Percentiles rank a stretch among this genome's conserved stretches.
Conservation (phyloP, 257 asterid genomes). For the Solanum piurae region DNA sequence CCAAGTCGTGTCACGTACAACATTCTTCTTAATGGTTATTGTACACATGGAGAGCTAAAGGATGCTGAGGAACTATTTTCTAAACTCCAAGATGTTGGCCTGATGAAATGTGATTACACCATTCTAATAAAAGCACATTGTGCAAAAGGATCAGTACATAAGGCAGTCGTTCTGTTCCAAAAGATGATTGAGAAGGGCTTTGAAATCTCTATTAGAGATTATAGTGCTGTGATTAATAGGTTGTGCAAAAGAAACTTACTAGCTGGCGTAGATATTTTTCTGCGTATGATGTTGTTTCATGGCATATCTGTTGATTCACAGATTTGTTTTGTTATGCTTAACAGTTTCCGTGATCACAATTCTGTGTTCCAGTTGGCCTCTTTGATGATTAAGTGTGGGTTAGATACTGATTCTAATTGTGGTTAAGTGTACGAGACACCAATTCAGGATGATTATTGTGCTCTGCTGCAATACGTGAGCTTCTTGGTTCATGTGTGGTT, state of each 20-base stretch:
- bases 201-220: conserved; percentile 57
- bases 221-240: conserved; percentile 69
- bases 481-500: neutral
- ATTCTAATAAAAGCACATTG: conserved; percentile 70
- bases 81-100: conserved; percentile 26
- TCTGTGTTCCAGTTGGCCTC: conserved; percentile 27
- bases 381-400: conserved; percentile 51
- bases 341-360: conserved; percentile 23
- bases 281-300: conserved; percentile 35
- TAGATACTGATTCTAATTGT: neutral
- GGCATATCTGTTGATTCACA: conserved; percentile 42
- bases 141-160: conserved; percentile 52
- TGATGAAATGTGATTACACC: conserved; percentile 58
- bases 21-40: conserved; percentile 59
- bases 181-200: conserved; percentile 50
- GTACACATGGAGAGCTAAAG: conserved; percentile 36
- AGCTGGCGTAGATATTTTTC: conserved; percentile 35
- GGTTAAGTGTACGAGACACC: neutral
- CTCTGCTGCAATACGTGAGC: neutral
- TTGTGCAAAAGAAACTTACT: conserved; percentile 52
- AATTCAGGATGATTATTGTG: neutral
- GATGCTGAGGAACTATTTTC: conserved; percentile 47
- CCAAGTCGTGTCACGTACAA: conserved; percentile 49
- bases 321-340: conserved; percentile 24
- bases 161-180: conserved; percentile 44